Base-by-base conservation (phyloP, 768 basidiomycete genomes). In the Hygrocybe punicea region DNA sequence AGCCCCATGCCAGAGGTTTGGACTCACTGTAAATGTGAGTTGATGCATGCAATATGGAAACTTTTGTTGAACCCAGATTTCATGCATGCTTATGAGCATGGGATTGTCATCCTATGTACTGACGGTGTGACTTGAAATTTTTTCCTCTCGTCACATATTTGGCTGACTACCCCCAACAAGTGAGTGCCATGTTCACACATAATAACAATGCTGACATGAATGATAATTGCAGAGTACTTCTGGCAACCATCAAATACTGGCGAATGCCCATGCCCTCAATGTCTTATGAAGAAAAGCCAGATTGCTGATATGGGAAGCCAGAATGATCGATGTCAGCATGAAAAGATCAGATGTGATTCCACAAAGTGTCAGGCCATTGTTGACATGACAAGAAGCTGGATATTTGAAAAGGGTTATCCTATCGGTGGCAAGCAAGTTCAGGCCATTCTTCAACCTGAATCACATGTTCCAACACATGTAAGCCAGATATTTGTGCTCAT, bases 131-230 rank as follows among this genome's bases (percentile, higher is more conserved):
- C 46, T 4, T 58, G 63, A 0, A 51, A 61, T 7, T 39, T 71
- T 1, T 68, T 66, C 25, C 63, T 42, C 0, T 70, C 1, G 64
- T 71, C 33, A 62, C 68, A 0, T 69, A 71, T 34, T 51, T 64
- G 1, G 69, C 65, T 7, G 63, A 71, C 45, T 71, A 71, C 57
- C 69, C n/a, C 69, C 21, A 69, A 71, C 42, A 70, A 70, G 69
- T 71, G 21, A 53, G 64, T 14, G 19, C 13, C 11, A 6, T 42
- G 39, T 25, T 16, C 4, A 11, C 7, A 37, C 16, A 40, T 52
- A 11, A 14, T 19, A 7, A 19, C 13, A 33, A 23, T 7, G 4
- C 16, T 73, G 21, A 19, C 16, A 19, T 14, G n/a, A 35, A 10
- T 11, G 9, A n/a, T n/a, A 58, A 58, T 37, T 2, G 39, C 25